Conservation (phyloP, 2,329 filamentous ascomycete species). For the Ophiocordyceps camponoti-rufipedis region DNA sequence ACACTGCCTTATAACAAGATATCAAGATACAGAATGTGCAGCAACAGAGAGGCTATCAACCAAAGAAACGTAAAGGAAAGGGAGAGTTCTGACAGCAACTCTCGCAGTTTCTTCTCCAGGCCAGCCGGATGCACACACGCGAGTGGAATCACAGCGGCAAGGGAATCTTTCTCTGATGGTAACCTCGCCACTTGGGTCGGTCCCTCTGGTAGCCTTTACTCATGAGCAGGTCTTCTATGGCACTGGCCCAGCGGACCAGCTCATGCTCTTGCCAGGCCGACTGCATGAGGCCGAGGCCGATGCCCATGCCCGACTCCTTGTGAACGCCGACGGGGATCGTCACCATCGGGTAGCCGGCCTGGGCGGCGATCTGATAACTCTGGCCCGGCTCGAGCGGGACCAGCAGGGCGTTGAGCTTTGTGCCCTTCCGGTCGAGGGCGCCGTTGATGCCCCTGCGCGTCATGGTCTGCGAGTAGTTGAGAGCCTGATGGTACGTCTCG, state of each 20-base stretch:
- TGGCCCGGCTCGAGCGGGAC: constrained; percentile 52
- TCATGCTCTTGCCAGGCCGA: constrained; percentile 42
- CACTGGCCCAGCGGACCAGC: constrained; percentile 42
- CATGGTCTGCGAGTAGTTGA: constrained; percentile 39
- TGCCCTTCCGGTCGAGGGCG: constrained; percentile 27
- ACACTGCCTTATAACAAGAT: too few relatives aligned
- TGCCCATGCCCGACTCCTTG: constrained; percentile 37
- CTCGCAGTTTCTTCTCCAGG: too few relatives aligned
- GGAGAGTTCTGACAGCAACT: too few relatives aligned
- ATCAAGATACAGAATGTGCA: too few relatives aligned
- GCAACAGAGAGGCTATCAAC: too few relatives aligned
- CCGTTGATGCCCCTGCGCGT: constrained; percentile 52
- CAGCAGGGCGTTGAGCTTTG: constrained; percentile 40
- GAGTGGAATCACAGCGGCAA: constrained; percentile 9
- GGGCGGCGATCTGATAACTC: constrained; percentile 50
- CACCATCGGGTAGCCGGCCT: constrained; percentile 58
- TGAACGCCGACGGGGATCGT: constrained; percentile 47
- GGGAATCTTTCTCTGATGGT: constrained; percentile 26
- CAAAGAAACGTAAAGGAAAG: too few relatives aligned
- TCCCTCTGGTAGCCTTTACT: constrained; percentile 26
- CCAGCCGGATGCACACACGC: too few relatives aligned
- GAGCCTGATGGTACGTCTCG: constrained; percentile 47
- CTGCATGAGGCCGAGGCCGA: constrained; percentile 37
- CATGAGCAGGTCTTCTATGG: constrained; percentile 40
- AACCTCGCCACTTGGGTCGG: constrained; percentile 32